Base-by-base conservation (phyloP, 2,329 filamentous ascomycete genomes). In the Xylaria sp. region DNA sequence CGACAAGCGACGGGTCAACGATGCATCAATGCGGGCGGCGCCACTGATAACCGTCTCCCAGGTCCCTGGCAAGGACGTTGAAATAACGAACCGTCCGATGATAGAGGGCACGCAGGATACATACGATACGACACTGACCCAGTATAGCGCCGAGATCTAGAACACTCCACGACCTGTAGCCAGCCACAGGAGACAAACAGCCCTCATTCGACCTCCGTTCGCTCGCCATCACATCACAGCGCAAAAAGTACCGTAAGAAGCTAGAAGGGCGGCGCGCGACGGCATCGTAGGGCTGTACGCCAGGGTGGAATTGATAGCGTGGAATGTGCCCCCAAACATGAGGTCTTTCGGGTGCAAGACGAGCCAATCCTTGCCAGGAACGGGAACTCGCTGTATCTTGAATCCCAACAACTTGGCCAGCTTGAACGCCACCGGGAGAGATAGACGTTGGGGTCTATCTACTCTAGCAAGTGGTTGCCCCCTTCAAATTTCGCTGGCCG, bases 291-390 rank as follows among this genome's bases (percentile, higher is more conserved):
- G 39, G 55, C 39, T 58, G 55, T 28, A 58, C 28, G 55, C 41
- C 41, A n/a, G 41, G 41, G 41, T 46, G 41, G 15, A n/a, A 46
- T 46, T 31, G 28, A 49, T 64, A 54, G 20, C 39, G 31, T 48
- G 49, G 25, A 61, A 39, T 41, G 43, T 12, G 8, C 18, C 63
- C 23, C 62, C 43, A 36, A 64, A 43, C 46, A n/a, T 63, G 66
- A 62, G 62, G 65, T 57, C 55, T 68, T 62, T 70, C 58, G n/a
- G 57, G 39, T 49, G 52, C 55, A 18, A 64, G 51, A 61, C 33
- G 49, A 70, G 23, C 64, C 43, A 49, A 65, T 64, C 25, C 49
- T 64, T 54, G 61, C 64, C 52, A 64, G 64, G 67, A 49, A 41
- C 58, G 52, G 67, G 59, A 67, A 31, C 49, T 57, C 28, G 57